Evolutionary conservation across 176 grass and related monocot species (phyloP), one percentile per base, ranked within the genome.

Genomic region (Oryza australiensis): DNA sequence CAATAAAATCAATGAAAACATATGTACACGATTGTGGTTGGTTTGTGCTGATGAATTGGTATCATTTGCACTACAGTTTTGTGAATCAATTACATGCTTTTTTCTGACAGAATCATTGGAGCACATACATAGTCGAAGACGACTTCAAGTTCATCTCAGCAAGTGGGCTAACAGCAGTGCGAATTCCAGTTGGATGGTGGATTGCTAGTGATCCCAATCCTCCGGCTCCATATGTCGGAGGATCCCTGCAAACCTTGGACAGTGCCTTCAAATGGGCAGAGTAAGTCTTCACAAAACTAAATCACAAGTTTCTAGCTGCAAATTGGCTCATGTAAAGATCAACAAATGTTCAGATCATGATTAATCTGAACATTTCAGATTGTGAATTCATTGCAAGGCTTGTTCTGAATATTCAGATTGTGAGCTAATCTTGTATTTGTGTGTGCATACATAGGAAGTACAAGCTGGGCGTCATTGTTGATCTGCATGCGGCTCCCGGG

Each of bases 111-210:
- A 51, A 86, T 2, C 89, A 94, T 3, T 92, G 93, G 89, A 90
- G 12, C 71, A 90, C 82, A 9, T 92, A 87, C 30, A 90, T 95
- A 41, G 60, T 83, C 0, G 93, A 95, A 73, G 85, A 88, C 0
- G 90, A 95, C 62, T 92, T 92, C 60, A 80, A 42, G 1, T 92
- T 87, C 76, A 83, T 95, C 22, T 48, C 82, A 0, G 46, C 75
- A 23, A 84, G 18, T 4, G 73, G 81, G 5, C 35, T 95, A 4
- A 83, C 78, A 0, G 90, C 90, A 7, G 87, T 95, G 65, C 86
- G 93, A 59, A 86, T 95, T 18, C 93, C 93, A 5, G 93, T 92
- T 0, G 87, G 93, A 20, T 95, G 87, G 93, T 95, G 93, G 90
- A 95, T 95, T 20, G 87, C 90, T 0, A 86, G 93, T 5, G 87